Base-by-base conservation (phyloP, 768 basidiomycete species). In the Rhodotorula sphaerocarpa region DNA sequence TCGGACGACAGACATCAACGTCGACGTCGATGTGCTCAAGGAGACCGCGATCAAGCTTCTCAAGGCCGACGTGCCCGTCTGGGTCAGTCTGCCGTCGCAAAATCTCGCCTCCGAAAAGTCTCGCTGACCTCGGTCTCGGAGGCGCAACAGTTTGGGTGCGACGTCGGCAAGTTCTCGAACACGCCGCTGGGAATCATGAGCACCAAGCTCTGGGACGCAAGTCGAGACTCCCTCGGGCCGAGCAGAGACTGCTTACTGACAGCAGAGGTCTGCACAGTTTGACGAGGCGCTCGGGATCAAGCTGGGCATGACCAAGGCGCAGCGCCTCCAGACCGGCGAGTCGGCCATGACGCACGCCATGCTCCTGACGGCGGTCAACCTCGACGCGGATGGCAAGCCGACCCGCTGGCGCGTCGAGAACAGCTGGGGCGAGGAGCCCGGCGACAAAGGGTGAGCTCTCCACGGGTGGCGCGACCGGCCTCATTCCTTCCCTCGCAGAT, bases 321-420 rank as follows among this genome's bases (percentile, higher is more conserved):
- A 92, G 71, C 82, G 92, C 18, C 79, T 96, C 42, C 82, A 84
- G 71, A 84, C 84, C 25, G 83, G 83, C 56, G 91, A 96, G 71
- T 88, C 86, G 0, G 75, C 85, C 36, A 93, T 95, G 91, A 96
- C 91, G 1, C 92, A 96, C 28, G 90, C 90, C 5, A 87, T 71
- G 72, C 65, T 65, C 15, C 18, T 60, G 10, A 58, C 60, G 6
- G 60, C 57, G 7, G 65, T 64, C 0, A 59, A 59, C 50, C 16
- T 68, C 23, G 67, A 67, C 46, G 51, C 50, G 50, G 21, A 43
- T 30, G 89, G 88, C 55, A 82, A 81, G 60, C 85, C 90, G 0
- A 76, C 92, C 25, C 82, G 90, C n/a, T 97, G 90, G 81, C 89
- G 90, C 76, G 88, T 97, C 25, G 93, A 97, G 80, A 97, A 97